Base-by-base conservation (phyloP, 2,329 filamentous ascomycete genomes). In the Colletotrichum sp. region DNA sequence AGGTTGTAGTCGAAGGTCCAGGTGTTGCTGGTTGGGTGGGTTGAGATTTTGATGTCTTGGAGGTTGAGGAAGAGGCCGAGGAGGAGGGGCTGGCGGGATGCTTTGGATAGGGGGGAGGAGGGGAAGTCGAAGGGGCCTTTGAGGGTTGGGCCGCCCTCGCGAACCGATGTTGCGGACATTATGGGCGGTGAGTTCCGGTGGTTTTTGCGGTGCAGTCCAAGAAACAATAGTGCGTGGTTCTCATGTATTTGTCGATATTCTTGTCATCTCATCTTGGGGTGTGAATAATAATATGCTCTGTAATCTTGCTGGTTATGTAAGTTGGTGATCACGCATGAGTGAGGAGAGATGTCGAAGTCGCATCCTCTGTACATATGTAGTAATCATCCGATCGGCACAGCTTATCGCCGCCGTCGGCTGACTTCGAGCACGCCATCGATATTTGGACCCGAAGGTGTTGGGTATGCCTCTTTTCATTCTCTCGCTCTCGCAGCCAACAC, bases 131-230 rank as follows among this genome's bases (percentile, higher is more conserved):
- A 55, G 2, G 67, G 67, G 29, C 67, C 67, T 24, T 69, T 69
- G 31, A 69, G 58, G 43, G 21, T 15, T 18, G 43, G 67, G 6
- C 67, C 43, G 31, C 59, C 67, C 8, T 69, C 67, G 31, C 67
- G 67, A n/a, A 69, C 67, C 24, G 67, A 64, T n/a, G 16, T 69
- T n/a, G 58, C 31, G 21, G 67, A 57, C 67, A 69, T 69, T n/a
- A 15, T 11, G 1, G 6, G 3, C 11, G 13, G 2, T 4, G 16
- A 8, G 9, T 36, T 13, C 4, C 0, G 1, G 31, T 1, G 33
- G 16, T 12, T 9, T 8, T n/a, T 58, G 9, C 3, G 1, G 29
- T 31, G 6, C 2, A 31, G 29, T 31, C 2, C 29, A 8, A 31
- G 5, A 31, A 7, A 1, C 6, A 11, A 18, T 7, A 11, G 8